A percentile compares a stretch with the other conserved stretches of the same genome.
Conservation (phyloP, 2,329 filamentous ascomycete species). For the Hymenotorrendiella dingleyae region DNA sequence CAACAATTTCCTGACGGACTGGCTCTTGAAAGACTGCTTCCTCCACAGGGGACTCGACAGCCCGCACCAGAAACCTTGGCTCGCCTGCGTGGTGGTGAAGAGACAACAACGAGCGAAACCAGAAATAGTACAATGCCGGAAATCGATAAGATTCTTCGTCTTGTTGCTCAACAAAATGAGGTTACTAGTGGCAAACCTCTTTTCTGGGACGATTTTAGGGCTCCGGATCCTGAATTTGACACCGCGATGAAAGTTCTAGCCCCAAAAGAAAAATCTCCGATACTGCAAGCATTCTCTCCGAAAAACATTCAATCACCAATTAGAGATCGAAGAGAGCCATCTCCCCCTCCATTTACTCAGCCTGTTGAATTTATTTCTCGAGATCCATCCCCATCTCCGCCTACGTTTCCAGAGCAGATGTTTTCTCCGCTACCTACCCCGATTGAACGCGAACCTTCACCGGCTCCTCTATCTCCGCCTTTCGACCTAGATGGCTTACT, state of each 20-base stretch:
- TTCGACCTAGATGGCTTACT: no score
- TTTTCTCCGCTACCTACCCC: neutral
- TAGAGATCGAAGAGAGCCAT: neutral
- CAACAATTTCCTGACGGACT: no score
- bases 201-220: constrained; percentile 11
- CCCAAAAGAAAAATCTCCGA: neutral
- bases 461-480: constrained; percentile 1
- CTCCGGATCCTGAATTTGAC: constrained; percentile 5
- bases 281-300: neutral
- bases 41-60: neutral
- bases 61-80: constrained; percentile 5
- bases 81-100: constrained; percentile 4
- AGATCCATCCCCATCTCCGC: neutral
- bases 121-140: constrained; percentile 11
- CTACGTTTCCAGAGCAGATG: neutral
- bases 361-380: neutral
- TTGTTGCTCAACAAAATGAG: constrained; percentile 7
- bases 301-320: neutral
- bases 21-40: constrained; percentile 4
- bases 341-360: neutral
- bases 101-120: no score
- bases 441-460: constrained; percentile 3
- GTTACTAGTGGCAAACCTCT: constrained; percentile 6
- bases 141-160: constrained; percentile 9
- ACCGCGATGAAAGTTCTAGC: neutral